Conservation (phyloP, 1,139 yeast species). For the Sugiyamaella novakii region DNA sequence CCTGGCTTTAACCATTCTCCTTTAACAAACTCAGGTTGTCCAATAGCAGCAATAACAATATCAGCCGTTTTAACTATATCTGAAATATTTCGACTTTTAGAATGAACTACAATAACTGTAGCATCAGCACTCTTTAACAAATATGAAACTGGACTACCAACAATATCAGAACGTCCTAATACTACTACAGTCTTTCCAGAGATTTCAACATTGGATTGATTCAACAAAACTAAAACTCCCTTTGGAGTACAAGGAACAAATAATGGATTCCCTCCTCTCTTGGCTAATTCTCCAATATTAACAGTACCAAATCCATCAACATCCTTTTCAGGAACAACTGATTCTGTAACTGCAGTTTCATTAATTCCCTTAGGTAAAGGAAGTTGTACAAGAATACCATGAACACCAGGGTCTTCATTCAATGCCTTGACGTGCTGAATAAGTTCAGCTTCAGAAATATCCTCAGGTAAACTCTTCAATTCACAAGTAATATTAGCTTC, state of each 20-base stretch:
- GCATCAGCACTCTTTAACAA: constrained; percentile 78
- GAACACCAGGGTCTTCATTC: constrained; percentile 70
- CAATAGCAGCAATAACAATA: constrained; percentile 89
- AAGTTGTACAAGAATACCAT: constrained; percentile 89
- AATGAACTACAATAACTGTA: constrained; percentile 85
- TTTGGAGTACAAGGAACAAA: constrained; percentile 96
- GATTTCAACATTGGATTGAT: constrained; percentile 62
- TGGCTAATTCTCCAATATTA: constrained; percentile 88
- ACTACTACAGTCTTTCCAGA: constrained; percentile 89
- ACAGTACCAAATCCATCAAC: constrained; percentile 94
- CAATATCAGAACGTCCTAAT: constrained; percentile 93
- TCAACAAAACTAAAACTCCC: constrained; percentile 81
- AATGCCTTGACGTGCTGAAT: constrained; percentile 59
- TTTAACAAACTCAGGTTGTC: constrained; percentile 77
- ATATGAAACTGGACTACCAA: constrained; percentile 89
- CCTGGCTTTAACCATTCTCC: constrained; percentile 89
- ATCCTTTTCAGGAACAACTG: constrained; percentile 79
- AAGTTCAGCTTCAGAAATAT: constrained; percentile 48
- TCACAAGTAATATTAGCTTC: constrained; percentile 44
- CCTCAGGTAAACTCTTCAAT: constrained; percentile 39
- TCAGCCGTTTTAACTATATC: constrained; percentile 72
- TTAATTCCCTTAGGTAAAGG: constrained; percentile 84
- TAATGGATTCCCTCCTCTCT: constrained; percentile 80
- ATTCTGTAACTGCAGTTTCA: constrained; percentile 75
- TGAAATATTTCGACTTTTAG: constrained; percentile 66